Evolutionary conservation across 1,284 basidiomycete genomes (phyloP).

Genomic region (Sporisorium exsertum): DNA sequence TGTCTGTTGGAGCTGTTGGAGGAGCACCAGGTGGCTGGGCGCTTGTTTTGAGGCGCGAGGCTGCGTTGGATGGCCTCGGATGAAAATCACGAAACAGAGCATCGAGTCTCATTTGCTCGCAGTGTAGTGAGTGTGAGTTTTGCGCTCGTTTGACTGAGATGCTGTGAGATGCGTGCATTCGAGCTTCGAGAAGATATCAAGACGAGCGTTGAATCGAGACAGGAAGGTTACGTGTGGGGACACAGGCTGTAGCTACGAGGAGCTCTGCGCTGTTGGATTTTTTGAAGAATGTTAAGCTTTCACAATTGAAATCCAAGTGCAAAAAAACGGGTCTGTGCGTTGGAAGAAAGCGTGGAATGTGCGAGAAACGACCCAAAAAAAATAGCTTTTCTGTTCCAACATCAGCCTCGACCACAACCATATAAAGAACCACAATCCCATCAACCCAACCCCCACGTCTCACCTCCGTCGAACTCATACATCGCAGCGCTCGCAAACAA

Average conservation of each 20-base stretch:
- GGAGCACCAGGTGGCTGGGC: conserved; percentile 12
- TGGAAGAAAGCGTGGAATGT: conserved; percentile 21
- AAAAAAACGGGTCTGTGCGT: conserved; percentile 11
- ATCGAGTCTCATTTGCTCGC: too few species aligned
- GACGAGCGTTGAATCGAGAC: too few species aligned
- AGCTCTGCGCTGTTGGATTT: too few species aligned
- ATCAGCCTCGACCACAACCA: not conserved
- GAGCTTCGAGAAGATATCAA: not conserved
- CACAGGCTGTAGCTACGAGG: too few species aligned
- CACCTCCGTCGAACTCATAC: too few species aligned
- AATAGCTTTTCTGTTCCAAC: not conserved
- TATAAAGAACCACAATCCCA: not conserved
- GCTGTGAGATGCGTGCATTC: not conserved
- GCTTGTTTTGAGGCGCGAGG: conserved; percentile 12
- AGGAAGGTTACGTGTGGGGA: too few species aligned
- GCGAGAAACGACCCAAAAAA: not conserved
- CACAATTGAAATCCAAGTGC: not conserved
- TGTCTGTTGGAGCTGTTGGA: conserved; percentile 30
- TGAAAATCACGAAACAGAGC: too few species aligned
- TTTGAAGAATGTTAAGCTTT: too few species aligned
- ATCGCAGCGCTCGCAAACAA: not conserved
- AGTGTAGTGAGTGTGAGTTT: too few species aligned
- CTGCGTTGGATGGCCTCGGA: too few species aligned
- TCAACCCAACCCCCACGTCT: too few species aligned
- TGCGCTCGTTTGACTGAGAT: too few species aligned